These are phyloP conservation scores for Sphagnum fallax DNA, from an alignment of 228 moss, liverwort and hornwort genomes.

Conservation along the genomic window DNA sequence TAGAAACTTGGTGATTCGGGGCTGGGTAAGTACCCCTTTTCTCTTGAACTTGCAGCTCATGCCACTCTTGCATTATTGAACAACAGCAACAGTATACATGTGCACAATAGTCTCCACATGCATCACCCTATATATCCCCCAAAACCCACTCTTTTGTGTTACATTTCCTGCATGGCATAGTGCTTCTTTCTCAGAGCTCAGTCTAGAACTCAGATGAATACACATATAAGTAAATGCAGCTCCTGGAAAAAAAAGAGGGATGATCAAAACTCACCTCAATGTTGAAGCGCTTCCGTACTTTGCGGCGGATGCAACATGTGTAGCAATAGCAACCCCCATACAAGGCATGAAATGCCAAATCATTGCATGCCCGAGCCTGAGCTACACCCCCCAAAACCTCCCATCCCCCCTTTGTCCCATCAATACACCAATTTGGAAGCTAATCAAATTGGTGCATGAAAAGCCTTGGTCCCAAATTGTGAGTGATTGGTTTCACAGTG, in stretches of 20 bases:
- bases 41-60: conserved; percentile 73
- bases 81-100: conserved; percentile 88
- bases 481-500: neutral
- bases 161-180: neutral
- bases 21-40: conserved; percentile 44
- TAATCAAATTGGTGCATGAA: neutral
- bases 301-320: conserved; percentile 79
- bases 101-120: conserved; percentile 77
- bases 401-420: neutral
- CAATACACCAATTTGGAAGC: neutral
- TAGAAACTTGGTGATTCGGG: neutral
- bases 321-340: conserved; percentile 75
- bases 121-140: conserved; percentile 48
- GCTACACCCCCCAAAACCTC: conserved; percentile 25
- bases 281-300: conserved; percentile 78
- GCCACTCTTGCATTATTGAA: conserved; percentile 82
- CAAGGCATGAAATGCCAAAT: conserved; percentile 69
- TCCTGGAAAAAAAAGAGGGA: neutral
- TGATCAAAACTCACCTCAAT: conserved; percentile 47
- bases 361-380: conserved; percentile 65
- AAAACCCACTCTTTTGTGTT: neutral
- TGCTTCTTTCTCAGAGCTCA: neutral
- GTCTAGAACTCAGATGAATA: neutral
- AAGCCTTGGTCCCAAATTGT: neutral
- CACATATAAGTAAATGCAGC: neutral